Conservation (phyloP, 345 rosid species). For the Citrus reticulata region DNA sequence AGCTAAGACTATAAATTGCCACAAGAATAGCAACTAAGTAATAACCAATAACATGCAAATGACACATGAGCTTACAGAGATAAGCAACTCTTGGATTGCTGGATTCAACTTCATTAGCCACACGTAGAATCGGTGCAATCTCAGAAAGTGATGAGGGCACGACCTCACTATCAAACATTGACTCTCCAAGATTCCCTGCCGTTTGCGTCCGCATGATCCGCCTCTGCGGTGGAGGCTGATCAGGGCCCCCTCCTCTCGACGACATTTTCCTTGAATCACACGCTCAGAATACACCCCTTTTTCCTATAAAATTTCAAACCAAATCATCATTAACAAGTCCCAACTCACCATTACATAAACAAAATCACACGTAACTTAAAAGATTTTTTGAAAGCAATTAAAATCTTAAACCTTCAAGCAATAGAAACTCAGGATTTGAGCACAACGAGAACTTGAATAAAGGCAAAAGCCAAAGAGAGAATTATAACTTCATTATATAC, state of each 20-base stretch:
- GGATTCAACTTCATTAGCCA: slow-evolving; percentile 96
- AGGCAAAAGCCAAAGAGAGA: not conserved
- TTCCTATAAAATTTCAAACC: slow-evolving; percentile 6
- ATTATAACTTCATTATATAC: not conserved
- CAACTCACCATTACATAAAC: not conserved
- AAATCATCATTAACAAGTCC: not conserved
- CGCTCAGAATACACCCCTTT: slow-evolving; percentile 4
- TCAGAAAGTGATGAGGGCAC: slow-evolving; percentile 94
- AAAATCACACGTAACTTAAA: not conserved
- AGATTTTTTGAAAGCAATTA: too few relatives aligned
- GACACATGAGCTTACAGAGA: slow-evolving; percentile 58
- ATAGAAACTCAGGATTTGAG: not conserved
- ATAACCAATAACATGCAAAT: not conserved
- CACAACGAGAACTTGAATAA: not conserved
- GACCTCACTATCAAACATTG: slow-evolving; percentile 88
- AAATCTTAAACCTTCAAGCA: too few relatives aligned
- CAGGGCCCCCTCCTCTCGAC: slow-evolving; percentile 47
- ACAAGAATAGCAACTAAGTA: not conserved
- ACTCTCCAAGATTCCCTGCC: slow-evolving; percentile 85
- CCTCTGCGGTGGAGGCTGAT: slow-evolving; percentile 45
- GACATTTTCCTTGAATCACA: slow-evolving; percentile 39
- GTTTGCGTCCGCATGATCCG: slow-evolving; percentile 85
- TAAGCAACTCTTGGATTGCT: slow-evolving; percentile 94
- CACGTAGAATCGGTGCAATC: slow-evolving; percentile 99
- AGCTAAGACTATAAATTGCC: not conserved